Percentiles rank a stretch among this genome's conserved stretches.
Conservation (phyloP, 805 yeast genomes). For the Kuraishia borneana region DNA sequence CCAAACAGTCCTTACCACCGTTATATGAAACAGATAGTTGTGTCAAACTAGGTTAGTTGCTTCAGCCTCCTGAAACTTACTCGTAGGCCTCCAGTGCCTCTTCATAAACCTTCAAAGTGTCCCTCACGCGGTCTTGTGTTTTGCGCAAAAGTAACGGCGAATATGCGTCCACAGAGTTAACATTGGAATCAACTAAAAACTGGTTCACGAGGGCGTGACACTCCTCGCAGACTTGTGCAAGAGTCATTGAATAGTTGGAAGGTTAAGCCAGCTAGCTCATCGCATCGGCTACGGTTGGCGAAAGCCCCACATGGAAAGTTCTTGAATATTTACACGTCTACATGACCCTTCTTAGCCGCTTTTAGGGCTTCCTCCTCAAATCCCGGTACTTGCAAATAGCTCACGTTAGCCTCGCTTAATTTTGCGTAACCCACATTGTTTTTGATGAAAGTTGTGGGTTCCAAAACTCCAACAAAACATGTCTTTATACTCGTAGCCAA, state of each 20-base stretch:
- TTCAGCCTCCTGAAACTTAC: background rate
- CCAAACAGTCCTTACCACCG: constrained; percentile 96
- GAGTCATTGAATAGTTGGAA: too few relatives aligned
- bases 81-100: constrained; percentile 8
- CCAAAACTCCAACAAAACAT: constrained; percentile 85
- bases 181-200: too few relatives aligned
- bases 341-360: constrained; percentile 70
- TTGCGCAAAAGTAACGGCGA: background rate
- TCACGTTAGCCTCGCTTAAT: constrained; percentile 46
- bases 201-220: too few relatives aligned
- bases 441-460: constrained; percentile 83
- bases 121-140: constrained; percentile 15
- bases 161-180: too few relatives aligned
- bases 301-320: background rate
- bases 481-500: constrained; percentile 40
- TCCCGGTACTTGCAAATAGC: constrained; percentile 75
- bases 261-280: background rate
- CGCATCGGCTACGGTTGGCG: background rate
- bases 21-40: constrained; percentile 78
- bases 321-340: constrained; percentile 10
- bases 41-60: constrained; percentile 13
- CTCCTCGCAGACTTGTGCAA: too few relatives aligned
- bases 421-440: constrained; percentile 53
- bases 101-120: constrained; percentile 9
- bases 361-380: constrained; percentile 57